Evolutionary conservation across 2,329 filamentous ascomycete species (phyloP), one percentile per base, ranked within the genome.

Genomic region (Neurospora sp.): DNA sequence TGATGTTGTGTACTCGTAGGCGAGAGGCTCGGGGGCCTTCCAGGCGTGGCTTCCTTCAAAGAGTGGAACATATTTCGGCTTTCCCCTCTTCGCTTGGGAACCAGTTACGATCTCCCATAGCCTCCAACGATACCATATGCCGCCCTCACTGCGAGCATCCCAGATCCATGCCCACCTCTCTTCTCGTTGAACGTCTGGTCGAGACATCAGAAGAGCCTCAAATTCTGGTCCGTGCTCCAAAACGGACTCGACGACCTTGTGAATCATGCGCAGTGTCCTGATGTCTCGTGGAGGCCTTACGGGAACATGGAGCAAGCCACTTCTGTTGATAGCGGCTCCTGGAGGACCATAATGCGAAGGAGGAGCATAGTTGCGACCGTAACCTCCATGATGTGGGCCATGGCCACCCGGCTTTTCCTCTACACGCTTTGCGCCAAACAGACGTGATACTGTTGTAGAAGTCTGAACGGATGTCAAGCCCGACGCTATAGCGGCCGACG

Each of bases 111-210:
- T 85, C 75, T 96, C 90, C 92, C 94, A 97, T 66, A 98, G 78
- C 66, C 93, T 89, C 91, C 93, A 98, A 62, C 96, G 89, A 79
- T 98, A 98, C 86, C 94, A 99, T 17, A 96, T 87, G 17, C 91
- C 95, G 36, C 89, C 93, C 72, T 86, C 84, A 76, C 90, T 94
- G 73, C 90, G 87, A 23, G 93, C 87, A 78, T 98, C 91, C 90
- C 93, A 99, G 5, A 99, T 84, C 92, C 94, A 99, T 0, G 93
- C 91, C 89, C 95, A 98, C 74, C 91, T 93, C 78, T 97, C 92
- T 71, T 97, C 92, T 52, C 85, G 86, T 78, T 97, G 93, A 1
- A 98, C 91, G 69, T 93, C 89, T 0, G 91, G 88, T 19, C 92
- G 86, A 67, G 90, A 91, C 96, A 98, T 98, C 7, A 99, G 85